phyloP scores from a whole-genome alignment of 2,329 filamentous ascomycete genomes.

The Stagonosporopsis cucurbitacearum region DNA sequence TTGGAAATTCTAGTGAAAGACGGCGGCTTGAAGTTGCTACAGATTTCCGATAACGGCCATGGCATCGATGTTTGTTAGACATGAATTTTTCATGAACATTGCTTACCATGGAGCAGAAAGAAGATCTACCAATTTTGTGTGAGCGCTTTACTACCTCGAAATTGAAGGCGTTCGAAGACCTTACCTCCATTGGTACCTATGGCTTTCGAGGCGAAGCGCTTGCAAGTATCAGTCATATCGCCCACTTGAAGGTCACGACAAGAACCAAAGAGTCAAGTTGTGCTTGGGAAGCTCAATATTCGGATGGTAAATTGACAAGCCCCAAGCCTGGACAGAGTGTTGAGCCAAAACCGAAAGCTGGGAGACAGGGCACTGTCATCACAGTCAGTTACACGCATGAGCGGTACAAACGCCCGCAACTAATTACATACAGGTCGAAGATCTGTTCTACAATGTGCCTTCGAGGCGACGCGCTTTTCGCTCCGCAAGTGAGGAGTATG shows the following conservation, averaged over 20 bases:
- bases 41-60: slow-evolving; percentile 96
- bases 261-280: slow-evolving; percentile 86
- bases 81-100: neutral
- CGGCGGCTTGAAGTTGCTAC: slow-evolving; percentile 89
- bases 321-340: slow-evolving; percentile 85
- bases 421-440: slow-evolving; percentile 69
- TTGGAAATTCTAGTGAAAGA: slow-evolving; percentile 94
- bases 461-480: slow-evolving; percentile 88
- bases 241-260: slow-evolving; percentile 92
- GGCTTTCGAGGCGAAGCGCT: slow-evolving; percentile 97
- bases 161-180: slow-evolving; percentile 89
- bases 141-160: slow-evolving; percentile 98
- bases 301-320: slow-evolving; percentile 79
- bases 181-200: slow-evolving; percentile 89
- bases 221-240: slow-evolving; percentile 97
- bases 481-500: slow-evolving; percentile 91
- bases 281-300: slow-evolving; percentile 90
- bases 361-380: slow-evolving; percentile 89
- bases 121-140: slow-evolving; percentile 89
- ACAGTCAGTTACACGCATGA: slow-evolving; percentile 59
- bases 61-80: slow-evolving; percentile 78
- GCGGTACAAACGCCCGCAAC: neutral
- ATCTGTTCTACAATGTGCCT: slow-evolving; percentile 95
- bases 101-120: slow-evolving; percentile 65
- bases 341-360: slow-evolving; percentile 87